Percentiles rank a stretch among this genome's conserved stretches.
These are phyloP conservation scores for Perkinsus chesapeaki DNA, from an alignment of 169 alveolate genomes.

Conservation along the genomic window DNA sequence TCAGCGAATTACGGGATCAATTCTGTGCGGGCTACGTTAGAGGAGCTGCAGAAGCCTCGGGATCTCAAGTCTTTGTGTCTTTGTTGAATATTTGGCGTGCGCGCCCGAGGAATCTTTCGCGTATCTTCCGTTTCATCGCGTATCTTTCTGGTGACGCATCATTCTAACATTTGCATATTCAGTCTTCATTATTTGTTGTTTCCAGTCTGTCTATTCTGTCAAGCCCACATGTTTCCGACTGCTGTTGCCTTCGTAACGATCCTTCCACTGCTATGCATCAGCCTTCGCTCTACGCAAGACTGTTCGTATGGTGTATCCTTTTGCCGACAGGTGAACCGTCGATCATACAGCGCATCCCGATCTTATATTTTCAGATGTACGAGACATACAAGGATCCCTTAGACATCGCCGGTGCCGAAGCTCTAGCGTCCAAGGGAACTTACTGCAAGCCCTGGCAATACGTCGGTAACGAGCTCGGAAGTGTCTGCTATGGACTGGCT, in stretches of 20 bases:
- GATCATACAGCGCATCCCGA: background rate
- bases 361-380: background rate
- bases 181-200: too few relatives aligned
- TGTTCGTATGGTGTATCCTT: background rate
- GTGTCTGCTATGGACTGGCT: background rate
- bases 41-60: too few relatives aligned
- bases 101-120: background rate
- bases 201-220: background rate
- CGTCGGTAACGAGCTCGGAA: background rate
- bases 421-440: background rate
- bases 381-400: background rate
- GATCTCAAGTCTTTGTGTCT: background rate
- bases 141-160: too few relatives aligned
- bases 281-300: background rate
- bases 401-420: background rate
- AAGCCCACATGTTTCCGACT: background rate
- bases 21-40: too few relatives aligned
- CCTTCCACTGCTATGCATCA: background rate
- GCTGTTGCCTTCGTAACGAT: background rate
- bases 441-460: background rate
- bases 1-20: too few relatives aligned
- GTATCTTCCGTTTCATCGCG: constrained; percentile 2
- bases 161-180: too few relatives aligned
- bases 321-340: background rate
- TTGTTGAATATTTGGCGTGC: background rate